These are phyloP conservation scores for Aureobasidium sp. DNA, from an alignment of 2,329 filamentous ascomycete species.

Conservation along the genomic window DNA sequence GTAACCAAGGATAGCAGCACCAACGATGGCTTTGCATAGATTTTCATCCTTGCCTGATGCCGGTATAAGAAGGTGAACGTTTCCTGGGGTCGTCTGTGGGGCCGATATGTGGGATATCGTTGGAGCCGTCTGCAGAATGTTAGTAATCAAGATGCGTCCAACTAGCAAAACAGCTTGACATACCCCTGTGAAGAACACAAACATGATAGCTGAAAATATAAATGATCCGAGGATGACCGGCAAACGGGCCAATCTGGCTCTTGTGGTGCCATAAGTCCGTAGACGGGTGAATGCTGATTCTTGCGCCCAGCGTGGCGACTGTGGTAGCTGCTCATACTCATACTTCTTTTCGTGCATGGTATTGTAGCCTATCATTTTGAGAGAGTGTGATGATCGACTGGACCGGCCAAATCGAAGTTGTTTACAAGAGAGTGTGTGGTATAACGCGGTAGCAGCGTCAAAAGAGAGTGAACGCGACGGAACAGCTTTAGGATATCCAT, in stretches of 20 bases:
- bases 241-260: not conserved
- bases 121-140: not conserved
- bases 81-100: not conserved
- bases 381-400: not conserved
- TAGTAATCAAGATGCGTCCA: not conserved
- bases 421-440: not conserved
- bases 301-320: conserved; percentile 6
- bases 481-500: not conserved
- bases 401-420: not conserved
- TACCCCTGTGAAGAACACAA: conserved; percentile 4
- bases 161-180: not conserved
- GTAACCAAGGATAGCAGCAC: conserved; percentile 19
- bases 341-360: conserved; percentile 3
- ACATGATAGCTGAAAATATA: not conserved
- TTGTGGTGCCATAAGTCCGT: not conserved
- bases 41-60: conserved; percentile 10
- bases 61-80: not conserved
- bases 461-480: not conserved
- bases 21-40: conserved; percentile 20
- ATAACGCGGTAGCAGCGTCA: not conserved
- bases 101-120: not conserved
- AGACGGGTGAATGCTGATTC: not conserved
- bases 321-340: conserved; percentile 1
- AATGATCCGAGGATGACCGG: not conserved
- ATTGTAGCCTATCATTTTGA: not conserved